phyloP scores from a whole-genome alignment of 2,329 filamentous ascomycete species.

The Neofusicoccum kwambonambiense region DNA sequence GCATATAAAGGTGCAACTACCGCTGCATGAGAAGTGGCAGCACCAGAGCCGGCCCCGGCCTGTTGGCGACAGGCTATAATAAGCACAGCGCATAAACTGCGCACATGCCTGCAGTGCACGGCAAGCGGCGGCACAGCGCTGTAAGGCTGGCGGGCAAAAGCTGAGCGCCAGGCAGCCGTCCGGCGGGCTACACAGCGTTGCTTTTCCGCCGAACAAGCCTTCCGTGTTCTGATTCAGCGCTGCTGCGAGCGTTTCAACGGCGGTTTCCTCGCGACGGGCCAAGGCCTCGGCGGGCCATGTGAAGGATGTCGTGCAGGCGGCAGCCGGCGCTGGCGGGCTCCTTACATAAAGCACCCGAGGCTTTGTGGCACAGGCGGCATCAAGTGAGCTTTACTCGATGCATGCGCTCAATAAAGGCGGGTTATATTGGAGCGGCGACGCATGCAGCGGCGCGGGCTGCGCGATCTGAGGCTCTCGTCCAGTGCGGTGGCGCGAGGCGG shows the following conservation, averaged over 20 bases:
- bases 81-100: conserved; percentile 11
- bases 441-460: conserved; percentile 5
- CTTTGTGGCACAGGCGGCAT: conserved; percentile 5
- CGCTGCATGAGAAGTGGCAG: background rate
- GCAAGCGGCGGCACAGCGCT: conserved; percentile 3
- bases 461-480: conserved; percentile 1
- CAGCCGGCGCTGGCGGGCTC: background rate
- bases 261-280: background rate
- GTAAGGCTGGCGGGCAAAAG: conserved; percentile 4
- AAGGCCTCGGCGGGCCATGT: conserved; percentile 4
- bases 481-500: background rate
- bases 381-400: conserved; percentile 1
- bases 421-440: background rate
- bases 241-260: conserved; percentile 1
- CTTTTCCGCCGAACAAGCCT: conserved; percentile 2
- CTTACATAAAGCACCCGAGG: conserved; percentile 4
- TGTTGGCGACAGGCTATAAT: background rate
- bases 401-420: conserved; percentile 15
- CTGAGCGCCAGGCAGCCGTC: background rate
- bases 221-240: background rate
- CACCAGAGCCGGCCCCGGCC: background rate
- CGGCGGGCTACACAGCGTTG: background rate
- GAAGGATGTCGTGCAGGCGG: conserved; percentile 12
- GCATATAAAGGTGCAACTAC: conserved; percentile 10
- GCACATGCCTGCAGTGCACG: conserved; percentile 3